phyloP scores from a whole-genome alignment of 2,329 filamentous ascomycete genomes.

The Taxawa tesnikishii region DNA sequence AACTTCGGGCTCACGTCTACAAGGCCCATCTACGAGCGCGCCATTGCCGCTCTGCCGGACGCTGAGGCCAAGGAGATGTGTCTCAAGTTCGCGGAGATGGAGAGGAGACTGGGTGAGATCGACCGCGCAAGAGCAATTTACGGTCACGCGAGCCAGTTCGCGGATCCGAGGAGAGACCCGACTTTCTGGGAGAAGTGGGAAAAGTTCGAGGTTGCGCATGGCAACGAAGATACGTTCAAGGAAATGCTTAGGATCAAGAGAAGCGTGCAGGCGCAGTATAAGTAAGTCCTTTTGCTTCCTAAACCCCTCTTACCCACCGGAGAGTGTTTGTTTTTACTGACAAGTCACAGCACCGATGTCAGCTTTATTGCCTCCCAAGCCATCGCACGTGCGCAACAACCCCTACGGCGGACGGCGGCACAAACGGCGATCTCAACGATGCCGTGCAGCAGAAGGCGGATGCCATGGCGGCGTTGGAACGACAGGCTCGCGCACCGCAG shows the following conservation, averaged over 20 bases:
- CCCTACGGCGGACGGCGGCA: slow-evolving; percentile 16
- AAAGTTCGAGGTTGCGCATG: slow-evolving; percentile 90
- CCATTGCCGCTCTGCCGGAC: slow-evolving; percentile 87
- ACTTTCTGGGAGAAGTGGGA: slow-evolving; percentile 97
- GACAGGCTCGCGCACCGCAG: slow-evolving; percentile 74
- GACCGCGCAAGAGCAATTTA: slow-evolving; percentile 93
- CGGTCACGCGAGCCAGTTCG: slow-evolving; percentile 93
- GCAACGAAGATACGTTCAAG: slow-evolving; percentile 98
- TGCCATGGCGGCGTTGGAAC: slow-evolving; percentile 80
- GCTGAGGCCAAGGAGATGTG: slow-evolving; percentile 94
- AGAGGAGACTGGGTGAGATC: slow-evolving; percentile 80
- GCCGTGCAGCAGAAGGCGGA: slow-evolving; percentile 48
- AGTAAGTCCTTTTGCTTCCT: slow-evolving; percentile 36
- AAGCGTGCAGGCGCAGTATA: slow-evolving; percentile 95
- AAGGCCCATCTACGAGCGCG: slow-evolving; percentile 88
- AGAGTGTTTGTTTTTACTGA: slow-evolving; percentile 19
- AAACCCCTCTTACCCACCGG: too few species aligned
- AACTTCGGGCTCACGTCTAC: slow-evolving; percentile 97
- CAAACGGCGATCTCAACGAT: slow-evolving; percentile 26
- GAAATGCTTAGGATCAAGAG: slow-evolving; percentile 98
- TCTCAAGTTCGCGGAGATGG: slow-evolving; percentile 96
- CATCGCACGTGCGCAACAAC: slow-evolving; percentile 58
- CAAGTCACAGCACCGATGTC: slow-evolving; percentile 61
- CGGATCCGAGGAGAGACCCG: slow-evolving; percentile 80
- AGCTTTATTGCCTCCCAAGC: slow-evolving; percentile 97